A percentile compares a stretch with the other conserved stretches of the same genome.
phyloP scores from a whole-genome alignment of 1,284 basidiomycete species.

The Calocybe gambosa region DNA sequence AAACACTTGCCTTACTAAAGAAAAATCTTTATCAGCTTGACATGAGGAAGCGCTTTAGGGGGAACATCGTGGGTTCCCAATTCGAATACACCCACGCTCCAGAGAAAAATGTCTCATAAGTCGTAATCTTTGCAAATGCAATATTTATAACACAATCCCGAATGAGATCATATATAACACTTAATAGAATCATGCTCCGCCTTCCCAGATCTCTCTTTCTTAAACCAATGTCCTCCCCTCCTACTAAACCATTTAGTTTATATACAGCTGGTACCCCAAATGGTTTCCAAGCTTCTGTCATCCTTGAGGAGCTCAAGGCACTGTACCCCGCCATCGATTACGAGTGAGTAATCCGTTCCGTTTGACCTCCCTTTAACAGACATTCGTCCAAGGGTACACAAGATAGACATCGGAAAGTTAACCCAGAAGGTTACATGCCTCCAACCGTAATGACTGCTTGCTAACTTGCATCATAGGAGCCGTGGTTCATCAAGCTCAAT shows the following conservation, averaged over 20 bases:
- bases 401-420: slow-evolving; percentile 41
- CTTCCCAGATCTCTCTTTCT: neutral
- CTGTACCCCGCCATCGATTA: slow-evolving; percentile 55
- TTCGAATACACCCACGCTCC: slow-evolving; percentile 31
- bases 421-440: slow-evolving; percentile 27
- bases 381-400: slow-evolving; percentile 30
- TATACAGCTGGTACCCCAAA: slow-evolving; percentile 67
- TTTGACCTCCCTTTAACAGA: neutral
- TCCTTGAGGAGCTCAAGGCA: slow-evolving; percentile 66
- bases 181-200: neutral
- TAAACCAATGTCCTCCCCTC: slow-evolving; percentile 12
- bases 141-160: neutral
- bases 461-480: slow-evolving; percentile 8
- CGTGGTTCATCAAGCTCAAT: slow-evolving; percentile 26
- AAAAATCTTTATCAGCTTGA: slow-evolving; percentile 51
- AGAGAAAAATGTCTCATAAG: slow-evolving; percentile 15
- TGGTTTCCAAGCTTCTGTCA: slow-evolving; percentile 55
- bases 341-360: slow-evolving; percentile 34
- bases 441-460: neutral
- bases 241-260: slow-evolving; percentile 49
- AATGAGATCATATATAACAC: neutral
- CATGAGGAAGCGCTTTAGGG: slow-evolving; percentile 79
- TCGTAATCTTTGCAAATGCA: neutral
- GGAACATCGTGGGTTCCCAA: slow-evolving; percentile 58
- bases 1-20: neutral